Conservation (phyloP, 1,139 yeast genomes). For the Candida neerlandica region DNA sequence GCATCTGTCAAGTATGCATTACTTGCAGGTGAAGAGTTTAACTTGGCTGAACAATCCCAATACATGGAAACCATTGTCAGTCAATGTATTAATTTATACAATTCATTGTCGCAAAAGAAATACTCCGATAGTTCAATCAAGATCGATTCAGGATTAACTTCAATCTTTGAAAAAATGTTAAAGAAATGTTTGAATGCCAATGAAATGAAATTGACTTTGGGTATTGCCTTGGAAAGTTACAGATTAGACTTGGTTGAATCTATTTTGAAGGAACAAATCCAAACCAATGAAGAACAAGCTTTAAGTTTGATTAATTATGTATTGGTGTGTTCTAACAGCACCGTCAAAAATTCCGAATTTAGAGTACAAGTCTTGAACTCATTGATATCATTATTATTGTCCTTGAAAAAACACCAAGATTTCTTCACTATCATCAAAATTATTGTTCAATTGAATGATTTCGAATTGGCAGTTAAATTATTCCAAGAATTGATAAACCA, state of each 20-base stretch:
- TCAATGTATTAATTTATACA: conserved; percentile 85
- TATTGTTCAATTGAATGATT: conserved; percentile 84
- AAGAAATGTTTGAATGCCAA: conserved; percentile 70
- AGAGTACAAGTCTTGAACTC: conserved; percentile 64
- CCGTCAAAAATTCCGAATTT: conserved; percentile 61
- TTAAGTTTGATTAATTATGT: conserved; percentile 71
- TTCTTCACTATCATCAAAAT: conserved; percentile 79
- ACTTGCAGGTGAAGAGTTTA: conserved; percentile 79
- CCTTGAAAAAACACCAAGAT: conserved; percentile 70
- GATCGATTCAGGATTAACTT: conserved; percentile 65
- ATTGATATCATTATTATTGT: conserved; percentile 61
- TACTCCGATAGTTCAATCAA: conserved; percentile 42
- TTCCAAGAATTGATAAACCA: conserved; percentile 60
- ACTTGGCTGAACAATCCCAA: conserved; percentile 76
- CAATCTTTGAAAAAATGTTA: conserved; percentile 85
- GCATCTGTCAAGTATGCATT: conserved; percentile 88
- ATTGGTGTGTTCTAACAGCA: conserved; percentile 70
- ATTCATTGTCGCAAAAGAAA: conserved; percentile 59
- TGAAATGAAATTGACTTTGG: conserved; percentile 82
- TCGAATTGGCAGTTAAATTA: conserved; percentile 64
- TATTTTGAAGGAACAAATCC: conserved; percentile 54
- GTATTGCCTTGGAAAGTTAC: conserved; percentile 86
- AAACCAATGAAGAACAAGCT: conserved; percentile 45
- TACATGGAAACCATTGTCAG: conserved; percentile 92
- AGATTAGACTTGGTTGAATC: conserved; percentile 78